Evolutionary conservation across 2,329 filamentous ascomycete genomes (phyloP).

Genomic region (Ophiostoma montium): DNA sequence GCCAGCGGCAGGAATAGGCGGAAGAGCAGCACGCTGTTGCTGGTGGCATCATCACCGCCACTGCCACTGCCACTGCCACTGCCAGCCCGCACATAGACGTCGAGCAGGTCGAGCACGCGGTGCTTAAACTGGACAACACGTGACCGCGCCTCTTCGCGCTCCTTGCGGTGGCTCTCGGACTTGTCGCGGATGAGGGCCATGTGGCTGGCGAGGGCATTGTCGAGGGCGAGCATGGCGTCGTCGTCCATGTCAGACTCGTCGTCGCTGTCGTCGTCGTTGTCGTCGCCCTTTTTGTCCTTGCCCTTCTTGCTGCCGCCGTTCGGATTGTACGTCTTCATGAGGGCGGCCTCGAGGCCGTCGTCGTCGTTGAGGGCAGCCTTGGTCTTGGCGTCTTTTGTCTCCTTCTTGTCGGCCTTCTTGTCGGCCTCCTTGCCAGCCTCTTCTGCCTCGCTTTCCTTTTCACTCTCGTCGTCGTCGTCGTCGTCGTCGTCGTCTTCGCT

Average conservation of each 20-base stretch:
- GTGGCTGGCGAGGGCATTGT: constrained; percentile 69
- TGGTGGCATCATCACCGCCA: too few species aligned
- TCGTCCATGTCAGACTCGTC: constrained; percentile 80
- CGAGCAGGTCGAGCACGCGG: constrained; percentile 74
- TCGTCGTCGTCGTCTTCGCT: constrained; percentile 19
- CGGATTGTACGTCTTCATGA: constrained; percentile 46
- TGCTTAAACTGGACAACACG: constrained; percentile 91
- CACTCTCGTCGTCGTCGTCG: constrained; percentile 24
- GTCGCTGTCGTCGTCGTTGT: constrained; percentile 38
- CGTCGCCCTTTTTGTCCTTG: constrained; percentile 35
- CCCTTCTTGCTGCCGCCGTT: constrained; percentile 35
- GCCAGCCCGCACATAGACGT: constrained; percentile 62
- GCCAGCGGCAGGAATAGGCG: constrained; percentile 62
- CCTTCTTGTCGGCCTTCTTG: neutral
- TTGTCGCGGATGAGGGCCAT: constrained; percentile 61
- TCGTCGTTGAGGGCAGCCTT: neutral
- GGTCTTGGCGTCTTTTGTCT: constrained; percentile 1
- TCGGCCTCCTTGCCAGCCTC: neutral
- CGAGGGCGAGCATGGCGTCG: constrained; percentile 85
- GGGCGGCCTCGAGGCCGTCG: constrained; percentile 49
- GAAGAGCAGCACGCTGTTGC: constrained; percentile 38
- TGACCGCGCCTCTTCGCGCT: constrained; percentile 76
- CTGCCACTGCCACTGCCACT: constrained; percentile 28
- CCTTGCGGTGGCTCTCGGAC: constrained; percentile 57
- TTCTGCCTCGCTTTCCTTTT: constrained; percentile 22